Base-by-base conservation (phyloP, 2,329 filamentous ascomycete species). In the Malbranchea zuffiana region DNA sequence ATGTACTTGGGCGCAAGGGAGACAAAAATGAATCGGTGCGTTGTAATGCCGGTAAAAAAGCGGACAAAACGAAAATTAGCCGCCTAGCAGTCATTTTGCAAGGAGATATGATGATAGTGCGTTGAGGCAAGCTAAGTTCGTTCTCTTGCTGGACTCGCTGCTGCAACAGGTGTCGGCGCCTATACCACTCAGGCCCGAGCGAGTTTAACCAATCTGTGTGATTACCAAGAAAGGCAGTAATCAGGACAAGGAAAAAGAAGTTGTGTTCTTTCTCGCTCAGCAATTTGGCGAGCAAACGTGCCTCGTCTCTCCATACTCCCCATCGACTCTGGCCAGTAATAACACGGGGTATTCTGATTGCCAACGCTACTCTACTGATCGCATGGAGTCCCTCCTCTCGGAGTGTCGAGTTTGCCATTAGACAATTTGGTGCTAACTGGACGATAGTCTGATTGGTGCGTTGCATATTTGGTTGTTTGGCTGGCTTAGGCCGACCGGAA, bases 291-390 rank as follows among this genome's bases (percentile, higher is more conserved):
- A 75, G 67, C 54, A 68, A 73, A 44, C 72, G 63, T 26, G 71
- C 70, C 54, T 76, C 72, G 45, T 75, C 72, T 38, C 71, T 65
- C 72, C 72, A 76, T 7, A 74, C 65, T 7, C 71, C 71, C 68
- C 72, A 75, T 41, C 69, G 65, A 34, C 68, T 70, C 46, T 75
- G 72, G 3, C 72, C 72, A 2, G 71, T 72, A 38, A 69, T 57
- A 6, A 74, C 72, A 32, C 67, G 65, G 11, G 71, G 71, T 20
- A 72, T 72, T 43, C 69, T 66, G 47, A 75, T 63, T 33, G 70
- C 71, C 32, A 65, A 61, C 8, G 67, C 63, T 10, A 75, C 66
- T 27, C 72, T 62, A 37, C 66, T 63, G 12, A 64, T 62, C 19
- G 67, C 66, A 19, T 61, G 53, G 25, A 67, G 54, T 3, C 66